A percentile compares a stretch with the other conserved stretches of the same genome.
These are phyloP conservation scores for Begonia peltatifolia DNA, from an alignment of 306 rosid genomes.

Conservation along the genomic window DNA sequence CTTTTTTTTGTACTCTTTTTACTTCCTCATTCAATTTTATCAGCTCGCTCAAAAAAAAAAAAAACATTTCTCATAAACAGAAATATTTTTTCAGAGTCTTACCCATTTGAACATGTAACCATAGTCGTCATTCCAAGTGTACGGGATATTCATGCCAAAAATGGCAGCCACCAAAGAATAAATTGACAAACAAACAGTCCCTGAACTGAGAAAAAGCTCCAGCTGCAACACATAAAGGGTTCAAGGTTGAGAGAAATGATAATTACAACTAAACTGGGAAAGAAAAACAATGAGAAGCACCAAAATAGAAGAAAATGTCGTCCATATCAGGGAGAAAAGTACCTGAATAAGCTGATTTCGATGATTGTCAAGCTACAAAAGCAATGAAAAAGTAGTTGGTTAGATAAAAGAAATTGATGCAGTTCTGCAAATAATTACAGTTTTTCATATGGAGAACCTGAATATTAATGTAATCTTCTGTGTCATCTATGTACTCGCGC, in stretches of 20 bases:
- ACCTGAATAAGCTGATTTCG: constrained; percentile 70
- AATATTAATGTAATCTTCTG: constrained; percentile 85
- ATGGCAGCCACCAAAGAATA: constrained; percentile 48
- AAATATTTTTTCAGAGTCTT: constrained; percentile 1
- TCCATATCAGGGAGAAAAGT: constrained; percentile 8
- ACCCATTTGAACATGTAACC: constrained; percentile 79
- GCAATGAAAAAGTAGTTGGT: constrained; percentile 6
- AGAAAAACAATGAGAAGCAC: neutral
- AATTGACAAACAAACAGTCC: constrained; percentile 33
- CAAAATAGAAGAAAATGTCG: neutral
- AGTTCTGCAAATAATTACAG: neutral
- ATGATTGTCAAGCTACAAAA: constrained; percentile 59
- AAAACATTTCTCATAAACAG: neutral
- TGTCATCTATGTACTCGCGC: constrained; percentile 69
- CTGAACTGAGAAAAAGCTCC: constrained; percentile 62
- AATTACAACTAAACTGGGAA: no score
- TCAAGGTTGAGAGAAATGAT: neutral
- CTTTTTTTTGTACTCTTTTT: no score
- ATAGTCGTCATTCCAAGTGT: constrained; percentile 27
- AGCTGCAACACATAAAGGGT: constrained; percentile 30
- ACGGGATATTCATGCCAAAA: constrained; percentile 62
- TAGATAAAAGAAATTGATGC: neutral
- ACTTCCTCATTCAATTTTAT: no score
- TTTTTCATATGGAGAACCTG: constrained; percentile 28
- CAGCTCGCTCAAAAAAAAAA: neutral